phyloP scores from a whole-genome alignment of 495 filamentous ascomycete genomes.

The Lichenothelia convexa region DNA sequence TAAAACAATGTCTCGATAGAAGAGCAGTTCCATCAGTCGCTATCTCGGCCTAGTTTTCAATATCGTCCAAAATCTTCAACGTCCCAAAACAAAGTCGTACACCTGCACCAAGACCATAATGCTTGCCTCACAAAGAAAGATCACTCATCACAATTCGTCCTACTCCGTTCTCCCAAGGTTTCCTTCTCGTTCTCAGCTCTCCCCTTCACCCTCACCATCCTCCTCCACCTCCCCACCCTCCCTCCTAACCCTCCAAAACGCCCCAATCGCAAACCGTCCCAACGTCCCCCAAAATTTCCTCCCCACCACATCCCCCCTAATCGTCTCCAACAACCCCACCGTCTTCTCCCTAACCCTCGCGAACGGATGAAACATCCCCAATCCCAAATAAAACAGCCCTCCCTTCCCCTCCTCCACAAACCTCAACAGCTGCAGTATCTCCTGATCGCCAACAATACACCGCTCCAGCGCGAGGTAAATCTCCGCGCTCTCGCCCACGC shows the following conservation, averaged over 20 bases:
- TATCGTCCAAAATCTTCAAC: too few relatives aligned
- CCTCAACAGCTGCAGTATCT: constrained; percentile 72
- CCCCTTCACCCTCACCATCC: too few relatives aligned
- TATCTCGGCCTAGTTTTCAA: too few relatives aligned
- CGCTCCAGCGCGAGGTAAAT: constrained; percentile 68
- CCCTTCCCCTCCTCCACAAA: constrained; percentile 74
- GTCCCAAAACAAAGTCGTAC: too few relatives aligned
- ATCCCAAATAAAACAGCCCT: constrained; percentile 77
- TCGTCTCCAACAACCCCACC: constrained; percentile 64
- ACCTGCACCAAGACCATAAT: too few relatives aligned
- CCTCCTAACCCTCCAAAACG: constrained; percentile 24
- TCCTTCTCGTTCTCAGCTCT: too few relatives aligned
- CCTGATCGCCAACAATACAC: constrained; percentile 50
- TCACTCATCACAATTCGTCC: too few relatives aligned
- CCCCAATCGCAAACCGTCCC: constrained; percentile 75
- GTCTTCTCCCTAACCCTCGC: constrained; percentile 57
- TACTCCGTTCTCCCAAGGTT: too few relatives aligned
- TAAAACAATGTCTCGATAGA: too few relatives aligned
- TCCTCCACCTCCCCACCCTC: constrained; percentile 15
- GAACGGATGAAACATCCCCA: constrained; percentile 87
- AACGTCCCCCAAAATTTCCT: constrained; percentile 81
- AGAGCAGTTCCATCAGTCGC: too few relatives aligned
- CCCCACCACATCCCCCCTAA: constrained; percentile 73
- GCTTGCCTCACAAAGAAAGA: too few relatives aligned
- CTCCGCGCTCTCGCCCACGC: constrained; percentile 46